Conservation (phyloP, 192 early-diverging fungal species). For the Pecoramyces ruminantium region DNA sequence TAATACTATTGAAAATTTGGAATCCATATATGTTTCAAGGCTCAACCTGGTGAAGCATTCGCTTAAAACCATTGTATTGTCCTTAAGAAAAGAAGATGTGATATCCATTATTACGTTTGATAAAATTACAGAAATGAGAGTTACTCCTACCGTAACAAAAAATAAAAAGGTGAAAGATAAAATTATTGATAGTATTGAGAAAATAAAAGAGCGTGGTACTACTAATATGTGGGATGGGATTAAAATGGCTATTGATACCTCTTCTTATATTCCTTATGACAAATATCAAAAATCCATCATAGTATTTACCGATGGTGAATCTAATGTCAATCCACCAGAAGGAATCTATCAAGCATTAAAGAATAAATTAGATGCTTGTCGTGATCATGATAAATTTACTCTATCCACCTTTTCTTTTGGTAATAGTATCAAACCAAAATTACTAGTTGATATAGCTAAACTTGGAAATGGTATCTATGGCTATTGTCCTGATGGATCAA, state of each 20-base stretch:
- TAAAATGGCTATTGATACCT: not conserved
- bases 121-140: not conserved
- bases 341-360: not conserved
- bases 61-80: not conserved
- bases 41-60: not conserved
- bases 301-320: not conserved
- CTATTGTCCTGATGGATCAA: not conserved
- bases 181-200: not conserved
- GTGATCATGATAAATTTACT: not conserved
- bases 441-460: not conserved
- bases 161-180: not conserved
- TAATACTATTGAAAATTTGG: not conserved
- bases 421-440: not conserved
- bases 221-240: not conserved
- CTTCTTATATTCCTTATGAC: not conserved
- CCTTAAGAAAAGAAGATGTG: not conserved
- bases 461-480: not conserved
- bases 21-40: not conserved
- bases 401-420: not conserved
- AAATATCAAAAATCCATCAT: not conserved
- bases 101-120: not conserved
- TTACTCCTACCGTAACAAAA: not conserved
- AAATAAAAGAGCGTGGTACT: not conserved
- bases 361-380: not conserved
- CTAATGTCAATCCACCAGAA: not conserved